phyloP scores from a whole-genome alignment of 2,329 filamentous ascomycete species.

The Graphilbum fragrans region DNA sequence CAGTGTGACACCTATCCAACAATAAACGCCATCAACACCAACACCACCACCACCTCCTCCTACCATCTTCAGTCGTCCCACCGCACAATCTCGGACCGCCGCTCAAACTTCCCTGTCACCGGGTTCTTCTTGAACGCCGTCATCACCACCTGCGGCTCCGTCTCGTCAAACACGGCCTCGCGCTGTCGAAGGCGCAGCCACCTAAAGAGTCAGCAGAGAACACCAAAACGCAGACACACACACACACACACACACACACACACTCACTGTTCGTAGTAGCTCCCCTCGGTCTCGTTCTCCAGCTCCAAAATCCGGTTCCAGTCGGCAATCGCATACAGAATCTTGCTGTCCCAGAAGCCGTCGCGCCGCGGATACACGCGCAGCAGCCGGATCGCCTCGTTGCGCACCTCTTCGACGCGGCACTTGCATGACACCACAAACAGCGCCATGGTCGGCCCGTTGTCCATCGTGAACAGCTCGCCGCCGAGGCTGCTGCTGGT shows the following conservation, averaged over 20 bases:
- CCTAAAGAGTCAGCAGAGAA: background rate
- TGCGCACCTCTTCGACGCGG: slow-evolving; percentile 23
- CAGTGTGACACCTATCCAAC: too few relatives aligned
- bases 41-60: background rate
- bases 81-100: background rate
- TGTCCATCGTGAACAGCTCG: slow-evolving; percentile 30
- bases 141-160: slow-evolving; percentile 5
- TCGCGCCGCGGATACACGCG: slow-evolving; percentile 27
- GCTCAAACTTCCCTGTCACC: slow-evolving; percentile 1
- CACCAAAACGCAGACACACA: background rate
- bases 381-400: slow-evolving; percentile 27
- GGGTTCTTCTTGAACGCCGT: slow-evolving; percentile 4
- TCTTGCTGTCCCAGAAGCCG: slow-evolving; percentile 27
- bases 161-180: slow-evolving; percentile 3
- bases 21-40: too few relatives aligned
- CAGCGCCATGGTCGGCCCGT: slow-evolving; percentile 31
- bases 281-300: slow-evolving; percentile 18
- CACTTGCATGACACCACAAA: slow-evolving; percentile 28
- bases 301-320: slow-evolving; percentile 23
- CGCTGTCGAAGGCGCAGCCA: slow-evolving; percentile 3
- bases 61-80: background rate
- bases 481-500: slow-evolving; percentile 6
- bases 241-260: background rate
- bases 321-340: slow-evolving; percentile 24
- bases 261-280: slow-evolving; percentile 19